phyloP scores from a whole-genome alignment of 306 rosid genomes.

The Astragalus glycyphyllos region DNA sequence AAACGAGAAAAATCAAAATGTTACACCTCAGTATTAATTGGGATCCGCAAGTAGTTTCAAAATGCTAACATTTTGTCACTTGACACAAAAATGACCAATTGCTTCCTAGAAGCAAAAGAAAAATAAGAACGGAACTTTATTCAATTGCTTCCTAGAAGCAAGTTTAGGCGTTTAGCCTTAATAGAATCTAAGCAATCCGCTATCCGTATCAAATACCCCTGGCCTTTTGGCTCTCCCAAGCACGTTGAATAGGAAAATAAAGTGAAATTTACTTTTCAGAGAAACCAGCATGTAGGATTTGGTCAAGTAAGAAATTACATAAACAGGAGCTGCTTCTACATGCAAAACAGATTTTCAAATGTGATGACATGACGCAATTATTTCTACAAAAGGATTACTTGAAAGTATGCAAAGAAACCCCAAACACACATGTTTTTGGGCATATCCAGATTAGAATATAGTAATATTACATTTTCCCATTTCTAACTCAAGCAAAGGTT shows the following conservation, averaged over 20 bases:
- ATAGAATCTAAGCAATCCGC: neutral
- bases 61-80: constrained; percentile 11
- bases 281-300: constrained; percentile 8
- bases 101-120: neutral
- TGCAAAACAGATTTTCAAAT: neutral
- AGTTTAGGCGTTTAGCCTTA: constrained; percentile 13
- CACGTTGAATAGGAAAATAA: neutral
- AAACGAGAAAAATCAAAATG: constrained; percentile 11
- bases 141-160: neutral
- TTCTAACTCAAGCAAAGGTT: too few species aligned
- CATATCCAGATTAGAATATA: neutral
- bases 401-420: too few species aligned
- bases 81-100: neutral
- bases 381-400: too few species aligned
- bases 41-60: neutral
- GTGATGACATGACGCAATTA: too few species aligned
- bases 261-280: neutral
- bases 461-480: too few species aligned
- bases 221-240: constrained; percentile 3
- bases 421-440: neutral
- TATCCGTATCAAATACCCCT: constrained; percentile 1
- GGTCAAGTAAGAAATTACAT: constrained; percentile 10
- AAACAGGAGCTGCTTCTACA: constrained; percentile 12
- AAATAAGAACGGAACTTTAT: neutral
- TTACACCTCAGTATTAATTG: neutral